A percentile compares a stretch with the other conserved stretches of the same genome.
Evolutionary conservation across 2,329 filamentous ascomycete genomes (phyloP).

Genomic region (Phyllosticta paracitricarpa): DNA sequence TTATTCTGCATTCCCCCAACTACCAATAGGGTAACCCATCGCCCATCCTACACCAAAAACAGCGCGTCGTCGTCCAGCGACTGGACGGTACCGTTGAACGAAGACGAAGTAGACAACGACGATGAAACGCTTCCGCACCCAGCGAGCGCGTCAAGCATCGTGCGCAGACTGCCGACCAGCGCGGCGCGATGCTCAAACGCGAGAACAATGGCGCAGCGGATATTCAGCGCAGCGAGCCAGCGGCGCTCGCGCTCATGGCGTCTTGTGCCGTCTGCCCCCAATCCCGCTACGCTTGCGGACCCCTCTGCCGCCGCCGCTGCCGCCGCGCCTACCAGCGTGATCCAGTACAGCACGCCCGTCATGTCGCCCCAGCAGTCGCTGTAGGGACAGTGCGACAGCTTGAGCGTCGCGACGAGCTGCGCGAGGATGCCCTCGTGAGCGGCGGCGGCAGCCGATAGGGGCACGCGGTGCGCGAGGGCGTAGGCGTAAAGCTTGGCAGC

Average conservation of each 20-base stretch:
- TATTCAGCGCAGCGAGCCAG: constrained; percentile 24
- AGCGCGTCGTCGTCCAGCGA: no score
- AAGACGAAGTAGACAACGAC: not conserved
- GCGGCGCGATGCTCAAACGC: constrained; percentile 27
- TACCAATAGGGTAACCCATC: no score
- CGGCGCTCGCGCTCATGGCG: constrained; percentile 12
- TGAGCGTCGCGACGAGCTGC: constrained; percentile 18
- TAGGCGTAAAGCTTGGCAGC: constrained; percentile 22
- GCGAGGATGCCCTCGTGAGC: constrained; percentile 14
- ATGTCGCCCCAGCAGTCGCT: constrained; percentile 27
- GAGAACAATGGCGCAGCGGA: constrained; percentile 23
- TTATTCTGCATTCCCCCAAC: no score
- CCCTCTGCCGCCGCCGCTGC: constrained; percentile 5
- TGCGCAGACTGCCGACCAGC: constrained; percentile 20
- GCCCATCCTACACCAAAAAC: no score
- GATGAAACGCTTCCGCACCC: not conserved
- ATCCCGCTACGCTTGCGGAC: not conserved
- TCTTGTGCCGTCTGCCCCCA: not conserved
- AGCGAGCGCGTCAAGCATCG: constrained; percentile 1
- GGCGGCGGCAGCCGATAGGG: constrained; percentile 16
- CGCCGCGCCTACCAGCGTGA: constrained; percentile 23
- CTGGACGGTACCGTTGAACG: no score
- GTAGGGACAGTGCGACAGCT: constrained; percentile 21
- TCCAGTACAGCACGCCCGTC: constrained; percentile 29
- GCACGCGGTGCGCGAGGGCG: constrained; percentile 19